Evolutionary conservation across 441 rosid species (phyloP), one percentile per base, ranked within the genome.

Genomic region (Dalechampia spathulata): DNA sequence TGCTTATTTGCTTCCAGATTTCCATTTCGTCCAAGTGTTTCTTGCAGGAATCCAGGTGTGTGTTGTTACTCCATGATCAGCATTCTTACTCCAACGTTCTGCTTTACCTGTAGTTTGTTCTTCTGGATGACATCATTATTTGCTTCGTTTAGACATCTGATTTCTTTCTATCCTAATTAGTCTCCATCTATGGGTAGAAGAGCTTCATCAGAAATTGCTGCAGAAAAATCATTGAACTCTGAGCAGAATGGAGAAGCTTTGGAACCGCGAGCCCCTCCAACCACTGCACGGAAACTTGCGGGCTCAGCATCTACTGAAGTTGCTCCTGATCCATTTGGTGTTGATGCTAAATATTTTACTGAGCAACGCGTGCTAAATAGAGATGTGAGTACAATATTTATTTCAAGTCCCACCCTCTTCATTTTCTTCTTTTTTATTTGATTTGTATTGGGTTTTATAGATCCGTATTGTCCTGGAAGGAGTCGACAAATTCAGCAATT

Each of bases 391-490:
- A 39, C 45, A 28, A 13, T 39, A n/a, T 37, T 55, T n/a, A n/a
- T 49, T 58, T 50, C 27, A 41, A 63, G 46, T 30, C 30, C 61
- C 41, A 59, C 49, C 12, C 6, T 19, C 49, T 14, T 14, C 22
- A 25, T 17, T 48, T 48, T 49, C 26, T 61, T 20, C 61, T 49
- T 34, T 26, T 32, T 34, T 17, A 39, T 68, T 19, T 69, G 62
- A 75, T 39, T 55, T 65, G 44, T 54, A 37, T 47, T 58, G 68
- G 73, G 55, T 65, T 72, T 53, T 67, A 40, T 61, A 94, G 99
- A 96, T 94, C 27, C 96, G 99, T 19, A 79, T 94, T 70, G 98
- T 94, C 58, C 77, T 94, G 58, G 99, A 94, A 82, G 97, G 97
- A 21, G 93, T 84, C 56, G 99, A 94, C 74, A 87, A 87, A 61